phyloP scores from a whole-genome alignment of 805 yeast genomes.

The Wickerhamomyces sydowiorum region DNA sequence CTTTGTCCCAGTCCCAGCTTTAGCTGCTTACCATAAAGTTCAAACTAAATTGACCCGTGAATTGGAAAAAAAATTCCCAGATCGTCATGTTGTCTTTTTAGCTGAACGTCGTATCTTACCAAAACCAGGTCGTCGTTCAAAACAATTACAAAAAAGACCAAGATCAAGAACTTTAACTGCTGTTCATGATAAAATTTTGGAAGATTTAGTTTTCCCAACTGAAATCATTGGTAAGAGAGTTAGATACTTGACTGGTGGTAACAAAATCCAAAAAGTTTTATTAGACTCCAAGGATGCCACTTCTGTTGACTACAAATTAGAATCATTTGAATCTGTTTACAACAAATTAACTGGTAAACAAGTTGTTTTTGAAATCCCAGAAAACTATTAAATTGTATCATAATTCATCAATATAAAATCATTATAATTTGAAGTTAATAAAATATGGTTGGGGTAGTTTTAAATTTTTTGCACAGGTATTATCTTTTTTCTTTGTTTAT shows the following conservation, averaged over 20 bases:
- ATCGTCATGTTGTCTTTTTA: slow-evolving; percentile 97
- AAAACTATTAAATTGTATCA: slow-evolving; percentile 32
- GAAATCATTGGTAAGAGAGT: slow-evolving; percentile 99
- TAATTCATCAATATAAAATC: too few species aligned
- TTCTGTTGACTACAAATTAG: slow-evolving; percentile 97
- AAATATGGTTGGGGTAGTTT: too few species aligned
- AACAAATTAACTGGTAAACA: slow-evolving; percentile 98
- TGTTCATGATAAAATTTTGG: slow-evolving; percentile 97
- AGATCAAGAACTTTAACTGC: slow-evolving; percentile 98
- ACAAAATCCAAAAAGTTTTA: slow-evolving; percentile 95
- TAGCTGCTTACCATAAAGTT: slow-evolving; percentile 91
- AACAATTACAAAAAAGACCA: slow-evolving; percentile 98
- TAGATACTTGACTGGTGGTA: slow-evolving; percentile 98
- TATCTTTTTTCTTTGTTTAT: neutral
- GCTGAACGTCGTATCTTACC: slow-evolving; percentile 99
- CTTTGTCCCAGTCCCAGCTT: slow-evolving; percentile 96
- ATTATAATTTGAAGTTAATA: too few species aligned
- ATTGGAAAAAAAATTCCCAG: slow-evolving; percentile 99
- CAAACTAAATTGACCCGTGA: slow-evolving; percentile 98
- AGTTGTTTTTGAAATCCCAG: slow-evolving; percentile 94
- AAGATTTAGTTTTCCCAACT: slow-evolving; percentile 99
- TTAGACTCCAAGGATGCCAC: slow-evolving; percentile 97
- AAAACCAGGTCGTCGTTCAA: slow-evolving; percentile 95
- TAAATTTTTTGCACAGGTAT: neutral
- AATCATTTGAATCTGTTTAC: slow-evolving; percentile 98